Conservation (phyloP, 208 protist genomes). For the Jaenimonas drosophilae region DNA sequence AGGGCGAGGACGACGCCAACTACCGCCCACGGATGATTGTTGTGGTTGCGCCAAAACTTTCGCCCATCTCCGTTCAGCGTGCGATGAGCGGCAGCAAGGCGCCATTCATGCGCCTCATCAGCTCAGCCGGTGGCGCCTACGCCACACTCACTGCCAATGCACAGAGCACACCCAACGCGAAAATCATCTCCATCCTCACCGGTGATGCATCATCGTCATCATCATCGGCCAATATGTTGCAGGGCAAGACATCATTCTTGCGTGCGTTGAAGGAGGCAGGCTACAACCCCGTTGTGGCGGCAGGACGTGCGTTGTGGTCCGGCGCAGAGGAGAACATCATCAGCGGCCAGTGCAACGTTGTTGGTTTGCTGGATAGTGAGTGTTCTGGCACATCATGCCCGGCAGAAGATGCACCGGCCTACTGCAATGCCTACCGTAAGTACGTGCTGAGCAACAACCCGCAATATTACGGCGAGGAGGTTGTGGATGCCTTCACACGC, state of each 20-base stretch:
- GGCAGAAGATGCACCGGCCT: conserved; percentile 3
- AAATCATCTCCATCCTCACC: conserved; percentile 50
- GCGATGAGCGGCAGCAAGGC: conserved; percentile 55
- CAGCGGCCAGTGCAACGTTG: conserved; percentile 9
- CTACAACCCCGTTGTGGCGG: conserved; percentile 27
- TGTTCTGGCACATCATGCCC: conserved; percentile 30
- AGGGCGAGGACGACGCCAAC: conserved; percentile 7
- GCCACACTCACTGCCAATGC: conserved; percentile 8
- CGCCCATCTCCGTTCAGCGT: conserved; percentile 10
- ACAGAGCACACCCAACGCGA: neutral
- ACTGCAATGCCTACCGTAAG: conserved; percentile 58
- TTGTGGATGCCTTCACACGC: conserved; percentile 22
- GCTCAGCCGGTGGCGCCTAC: conserved; percentile 20
- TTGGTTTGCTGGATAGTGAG: conserved; percentile 55
- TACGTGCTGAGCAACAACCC: conserved; percentile 33
- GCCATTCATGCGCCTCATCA: conserved; percentile 41
- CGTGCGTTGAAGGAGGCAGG: conserved; percentile 18
- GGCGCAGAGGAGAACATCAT: conserved; percentile 1
- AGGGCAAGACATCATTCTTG: conserved; percentile 27
- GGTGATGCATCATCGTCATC: conserved; percentile 11
- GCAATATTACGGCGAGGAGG: conserved; percentile 37
- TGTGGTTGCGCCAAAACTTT: conserved; percentile 34
- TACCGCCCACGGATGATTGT: conserved; percentile 30
- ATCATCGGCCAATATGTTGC: conserved; percentile 16
- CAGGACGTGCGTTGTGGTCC: conserved; percentile 40